phyloP scores from a whole-genome alignment of 2,329 filamentous ascomycete genomes.

The Colletotrichum gigasporum region DNA sequence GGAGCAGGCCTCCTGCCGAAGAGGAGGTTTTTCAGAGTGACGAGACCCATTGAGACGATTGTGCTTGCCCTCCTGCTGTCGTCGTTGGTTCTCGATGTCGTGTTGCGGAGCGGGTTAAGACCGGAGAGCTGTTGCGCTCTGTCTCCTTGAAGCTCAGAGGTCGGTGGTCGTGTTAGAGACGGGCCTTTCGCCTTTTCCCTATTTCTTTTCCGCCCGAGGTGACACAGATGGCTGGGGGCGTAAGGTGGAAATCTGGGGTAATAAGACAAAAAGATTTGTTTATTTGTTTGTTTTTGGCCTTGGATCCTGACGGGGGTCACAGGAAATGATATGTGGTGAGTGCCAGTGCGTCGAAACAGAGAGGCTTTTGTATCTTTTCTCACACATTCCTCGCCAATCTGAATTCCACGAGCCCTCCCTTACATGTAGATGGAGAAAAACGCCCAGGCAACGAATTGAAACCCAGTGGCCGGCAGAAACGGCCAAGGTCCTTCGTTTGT shows the following conservation, averaged over 20 bases:
- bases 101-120: too few species aligned
- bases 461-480: background rate
- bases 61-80: background rate
- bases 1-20: conserved; percentile 24
- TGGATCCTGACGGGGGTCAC: background rate
- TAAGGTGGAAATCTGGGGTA: background rate
- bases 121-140: background rate
- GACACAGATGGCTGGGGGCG: background rate
- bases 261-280: conserved; percentile 5
- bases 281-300: conserved; percentile 15
- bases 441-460: background rate
- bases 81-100: background rate
- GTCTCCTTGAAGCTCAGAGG: background rate
- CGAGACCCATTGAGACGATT: conserved; percentile 29
- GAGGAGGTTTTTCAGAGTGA: conserved; percentile 32
- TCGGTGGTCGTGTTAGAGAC: background rate
- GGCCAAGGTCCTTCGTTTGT: background rate
- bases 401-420: background rate
- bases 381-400: background rate
- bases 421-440: background rate
- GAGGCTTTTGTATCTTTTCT: background rate
- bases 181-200: background rate
- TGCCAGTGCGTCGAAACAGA: background rate
- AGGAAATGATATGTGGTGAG: background rate
- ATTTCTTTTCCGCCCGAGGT: background rate